Evolutionary conservation across 1,284 basidiomycete species (phyloP), one percentile per base, ranked within the genome.

Genomic region (Heterobasidion annosum): DNA sequence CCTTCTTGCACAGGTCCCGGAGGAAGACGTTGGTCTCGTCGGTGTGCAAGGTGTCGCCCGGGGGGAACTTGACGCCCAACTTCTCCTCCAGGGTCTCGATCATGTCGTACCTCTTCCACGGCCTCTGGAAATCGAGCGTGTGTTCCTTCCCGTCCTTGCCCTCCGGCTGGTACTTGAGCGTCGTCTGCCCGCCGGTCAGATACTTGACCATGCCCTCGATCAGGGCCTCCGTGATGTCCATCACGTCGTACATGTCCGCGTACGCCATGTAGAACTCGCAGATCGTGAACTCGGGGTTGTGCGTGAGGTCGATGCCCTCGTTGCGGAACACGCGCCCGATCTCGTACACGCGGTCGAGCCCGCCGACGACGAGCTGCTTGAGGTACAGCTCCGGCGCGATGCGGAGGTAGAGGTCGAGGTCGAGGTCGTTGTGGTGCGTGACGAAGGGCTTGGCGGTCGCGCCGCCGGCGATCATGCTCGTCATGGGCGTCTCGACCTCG

Each of bases 251-350:
- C 93, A 98, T 97, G 72, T 99, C 96, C 59, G 96, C 96, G 67
- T 98, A 99, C 33, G 96, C 96, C 96, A 99, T 99, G 71, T 99
- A 99, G 74, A 99, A 99, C 76, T 99, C 96, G 81, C 96, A 99
- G 72, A 98, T 97, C 18, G 93, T 93, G 76, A 97, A 96, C 68
- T 96, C 93, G 60, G 94, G 93, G 72, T 97, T 97, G 71, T 97
- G 94, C 32, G 96, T 99, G 64, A 98, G 77, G 73, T 99, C 97
- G 69, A 99, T 99, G 52, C 94, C 91, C 70, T 99, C 97, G 72
- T 99, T 99, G 55, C 97, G 78, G 83, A 99, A 99, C 34, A 98
- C 95, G 52, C 96, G 86, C 7, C 96, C 97, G 60, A 99, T 98
- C 73, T 99, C 96, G 73, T 95, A 99, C 9, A 99, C 96, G 50